phyloP scores from a whole-genome alignment of 1,284 basidiomycete genomes.

The Golubevia sp. region DNA sequence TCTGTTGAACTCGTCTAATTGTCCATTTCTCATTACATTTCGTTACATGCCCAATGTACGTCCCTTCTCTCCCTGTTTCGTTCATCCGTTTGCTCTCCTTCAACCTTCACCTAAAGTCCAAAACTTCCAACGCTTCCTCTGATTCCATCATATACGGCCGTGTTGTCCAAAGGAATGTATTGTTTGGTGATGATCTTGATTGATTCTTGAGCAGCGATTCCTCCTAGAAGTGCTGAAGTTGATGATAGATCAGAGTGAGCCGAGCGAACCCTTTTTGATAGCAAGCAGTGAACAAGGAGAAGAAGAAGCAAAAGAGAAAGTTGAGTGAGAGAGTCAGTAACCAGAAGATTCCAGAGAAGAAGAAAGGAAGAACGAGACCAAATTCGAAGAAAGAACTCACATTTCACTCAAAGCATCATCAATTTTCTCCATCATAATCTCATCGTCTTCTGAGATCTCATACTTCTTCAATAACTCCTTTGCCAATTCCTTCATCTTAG shows the following conservation, averaged over 20 bases:
- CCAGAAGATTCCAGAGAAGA: neutral
- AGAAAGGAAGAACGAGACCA: neutral
- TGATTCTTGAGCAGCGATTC: slow-evolving; percentile 91
- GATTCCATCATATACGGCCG: slow-evolving; percentile 84
- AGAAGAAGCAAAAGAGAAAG: slow-evolving; percentile 9
- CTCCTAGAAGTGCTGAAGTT: slow-evolving; percentile 89
- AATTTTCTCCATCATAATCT: slow-evolving; percentile 67
- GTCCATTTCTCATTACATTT: no score
- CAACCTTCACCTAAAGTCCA: no score
- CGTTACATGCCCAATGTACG: no score
- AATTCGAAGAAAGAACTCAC: slow-evolving; percentile 65
- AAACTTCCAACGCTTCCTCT: slow-evolving; percentile 63
- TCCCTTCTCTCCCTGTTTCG: no score
- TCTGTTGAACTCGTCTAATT: no score
- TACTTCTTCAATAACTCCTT: slow-evolving; percentile 16
- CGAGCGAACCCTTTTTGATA: slow-evolving; percentile 67
- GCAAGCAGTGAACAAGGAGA: neutral
- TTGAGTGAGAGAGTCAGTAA: neutral
- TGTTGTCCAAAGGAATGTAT: slow-evolving; percentile 87
- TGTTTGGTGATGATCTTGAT: slow-evolving; percentile 98
- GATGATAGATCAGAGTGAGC: slow-evolving; percentile 82
- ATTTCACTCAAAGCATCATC: slow-evolving; percentile 75
- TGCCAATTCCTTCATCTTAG: slow-evolving; percentile 12
- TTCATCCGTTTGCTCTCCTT: no score
- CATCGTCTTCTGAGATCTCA: slow-evolving; percentile 61